Evolutionary conservation across 2,329 filamentous ascomycete genomes (phyloP), one percentile per base, ranked within the genome.

Genomic region (Bipolaris zeicola): DNA sequence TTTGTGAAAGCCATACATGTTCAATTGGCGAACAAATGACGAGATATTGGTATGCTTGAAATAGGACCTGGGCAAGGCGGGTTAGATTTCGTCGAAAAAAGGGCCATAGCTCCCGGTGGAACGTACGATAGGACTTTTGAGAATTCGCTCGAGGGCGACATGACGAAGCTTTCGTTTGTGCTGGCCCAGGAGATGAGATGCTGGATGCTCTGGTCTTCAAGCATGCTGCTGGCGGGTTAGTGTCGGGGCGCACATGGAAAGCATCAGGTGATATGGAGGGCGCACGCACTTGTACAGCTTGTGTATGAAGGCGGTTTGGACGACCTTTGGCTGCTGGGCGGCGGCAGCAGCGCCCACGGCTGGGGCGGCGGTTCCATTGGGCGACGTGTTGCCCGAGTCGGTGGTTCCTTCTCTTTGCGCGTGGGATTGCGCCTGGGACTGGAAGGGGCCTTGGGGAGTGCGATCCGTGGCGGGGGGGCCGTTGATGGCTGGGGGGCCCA

Each of bases 1-100:
- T 90, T 99, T 99, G 76, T 99, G 95, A 77, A 99, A 99, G 6
- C 95, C 95, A 69, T 99, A 99, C 95, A 99, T 99, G 75, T 99
- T 99, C 48, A 99, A 80, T 79, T 99, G 95, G 46, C 95, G 87
- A 47, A 99, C 95, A 76, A 99, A 99, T 1, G 95, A 98, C 10
- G 95, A 98, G 59, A 98, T 96, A 73, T 99, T 99, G 66, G 94
- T 99, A 76, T 99, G 95, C 73, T 99, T 99, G 77, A 99, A 99
- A 75, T 99, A 99, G 86, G 96, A 92, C 52, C 94, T 96, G 69
- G 20, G 36, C 50, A 51, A 47, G 3, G 42, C 22, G 42, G 59
- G 63, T 67, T 61, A 67, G 62, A 44, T 66, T 72, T 60, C 67
- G 18, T 38, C n/a, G 22, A 65, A 57, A 65, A 57, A 52, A 20